Base-by-base conservation (phyloP, 2,329 filamentous ascomycete species). In the Samsoniella hepiali region DNA sequence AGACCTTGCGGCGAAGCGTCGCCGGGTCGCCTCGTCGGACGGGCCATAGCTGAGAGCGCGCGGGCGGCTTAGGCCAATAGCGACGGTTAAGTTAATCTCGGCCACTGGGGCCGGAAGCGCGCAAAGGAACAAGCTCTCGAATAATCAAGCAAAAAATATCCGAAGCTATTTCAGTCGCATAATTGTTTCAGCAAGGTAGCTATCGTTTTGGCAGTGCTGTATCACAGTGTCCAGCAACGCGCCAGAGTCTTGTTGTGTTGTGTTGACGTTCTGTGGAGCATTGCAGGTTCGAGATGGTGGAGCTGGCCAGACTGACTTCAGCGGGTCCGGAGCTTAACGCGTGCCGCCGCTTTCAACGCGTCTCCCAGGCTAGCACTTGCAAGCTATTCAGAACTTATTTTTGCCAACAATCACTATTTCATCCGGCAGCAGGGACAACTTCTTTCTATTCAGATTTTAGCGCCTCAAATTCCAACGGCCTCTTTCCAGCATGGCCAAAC, bases 401-500 rank as follows among this genome's bases (percentile, higher is more conserved):
- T 31, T 4, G 9, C 13, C 15, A 22, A 61, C 17, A 17, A 54
- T 47, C n/a, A 2, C 29, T n/a, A 29, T 36, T 29, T n/a, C 9
- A 27, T 15, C 13, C n/a, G 15, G 13, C 17, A 4, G 7, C 7
- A 22, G 22, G 34, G 2, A 7, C 27, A 40, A 13, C 22, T 11
- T 29, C 10, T 3, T 4, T 11, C 15, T 36, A 10, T 15, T 10
- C 11, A 9, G 9, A 17, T 6, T 6, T 36, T 11, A 17, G 29
- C 1, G 3, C 2, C 9, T 29, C 15, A 7, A 29, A 42, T 42
- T 29, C 10, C 11, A 1, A 42, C n/a, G n/a, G 15, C 5, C 36
- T 9, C 3, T 22, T 22, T 40, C 29, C 63, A 67, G 51, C 66
- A 80, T 79, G 76, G 75, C 77, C 63, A 78, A 81, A 69, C 72